Evolutionary conservation across 2,329 filamentous ascomycete species (phyloP), one percentile per base, ranked within the genome.

Genomic region (Trichocomaceae sp.): DNA sequence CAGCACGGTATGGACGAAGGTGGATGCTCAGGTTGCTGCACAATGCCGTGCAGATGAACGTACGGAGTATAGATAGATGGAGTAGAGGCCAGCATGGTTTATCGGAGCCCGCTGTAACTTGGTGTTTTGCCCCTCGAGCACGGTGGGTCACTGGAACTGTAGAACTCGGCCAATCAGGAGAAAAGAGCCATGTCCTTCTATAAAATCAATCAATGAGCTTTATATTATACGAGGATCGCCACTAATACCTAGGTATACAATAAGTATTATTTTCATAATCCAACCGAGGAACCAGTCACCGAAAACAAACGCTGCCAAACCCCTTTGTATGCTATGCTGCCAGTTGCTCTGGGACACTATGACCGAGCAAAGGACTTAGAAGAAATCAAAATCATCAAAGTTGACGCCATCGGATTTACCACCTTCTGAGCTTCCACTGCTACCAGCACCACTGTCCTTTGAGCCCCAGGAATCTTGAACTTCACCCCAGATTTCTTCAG

Each of bases 401-500:
- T 57, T 63, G 2, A 53, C 65, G 7, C 54, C 68, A 13, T 35
- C 31, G 15, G 31, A 35, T 12, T 59, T 58, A 20, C 52, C 57
- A 19, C 31, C 42, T 7, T 48, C 49, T 42, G 29, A 47, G 19
- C 49, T 20, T 10, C 62, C 61, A 46, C 60, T 56, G 31, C 56
- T 50, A 60, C 61, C 62, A 22, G 59, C 61, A 26, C 60, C 58
- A 44, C 57, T 42, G 13, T 47, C 41, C 59, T 61, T 59, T 61
- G n/a, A 59, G 50, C 13, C 65, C 57, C 22, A 60, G 22, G 58
- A 13, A 50, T 41, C 8, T 19, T 41, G 48, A 20, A 63, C 61
- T 39, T 66, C 60, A 7, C 55, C 53, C 67, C 68, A 69, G 19
- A 60, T 48, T 56, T 68, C 62, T 50, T 62, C 64, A 19, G 64